Conservation (phyloP, 148 eudicot species). For the Arctostaphylos glauca region DNA sequence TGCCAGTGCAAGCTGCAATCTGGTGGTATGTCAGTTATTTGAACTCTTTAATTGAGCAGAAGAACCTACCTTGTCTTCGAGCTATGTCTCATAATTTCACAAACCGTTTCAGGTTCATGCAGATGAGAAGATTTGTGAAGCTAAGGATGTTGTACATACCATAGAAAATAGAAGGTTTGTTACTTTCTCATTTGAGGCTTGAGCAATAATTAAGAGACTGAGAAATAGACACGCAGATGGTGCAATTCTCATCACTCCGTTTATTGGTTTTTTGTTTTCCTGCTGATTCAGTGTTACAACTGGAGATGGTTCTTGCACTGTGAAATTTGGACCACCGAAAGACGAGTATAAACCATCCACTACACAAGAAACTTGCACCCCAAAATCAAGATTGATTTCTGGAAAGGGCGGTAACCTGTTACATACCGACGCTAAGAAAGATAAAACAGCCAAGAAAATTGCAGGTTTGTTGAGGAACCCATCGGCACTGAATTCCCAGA, state of each 20-base stretch:
- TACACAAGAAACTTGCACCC: conserved; percentile 56
- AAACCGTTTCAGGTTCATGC: conserved; percentile 28
- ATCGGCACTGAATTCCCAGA: conserved; percentile 57
- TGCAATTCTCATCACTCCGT: background rate
- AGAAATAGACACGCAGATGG: background rate
- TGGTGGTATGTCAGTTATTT: conserved; percentile 19
- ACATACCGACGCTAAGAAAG: conserved; percentile 38
- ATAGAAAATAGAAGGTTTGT: conserved; percentile 47
- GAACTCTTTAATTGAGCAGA: conserved; percentile 7
- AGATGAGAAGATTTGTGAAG: conserved; percentile 23
- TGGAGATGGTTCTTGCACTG: conserved; percentile 15
- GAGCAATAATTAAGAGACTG: background rate
- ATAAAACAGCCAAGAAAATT: conserved; percentile 56
- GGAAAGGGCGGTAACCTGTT: conserved; percentile 29
- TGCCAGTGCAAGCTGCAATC: conserved; percentile 5
- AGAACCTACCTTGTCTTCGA: background rate
- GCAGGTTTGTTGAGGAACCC: conserved; percentile 66
- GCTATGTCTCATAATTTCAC: background rate
- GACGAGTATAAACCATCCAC: conserved; percentile 11
- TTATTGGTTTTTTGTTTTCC: background rate
- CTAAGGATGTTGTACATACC: conserved; percentile 13
- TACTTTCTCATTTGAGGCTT: background rate
- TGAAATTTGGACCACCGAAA: conserved; percentile 16
- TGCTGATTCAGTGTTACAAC: conserved; percentile 25
- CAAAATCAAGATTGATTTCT: conserved; percentile 35